Conservation (phyloP, 1,284 basidiomycete species). For the Exobasidium cylindrosporum region DNA sequence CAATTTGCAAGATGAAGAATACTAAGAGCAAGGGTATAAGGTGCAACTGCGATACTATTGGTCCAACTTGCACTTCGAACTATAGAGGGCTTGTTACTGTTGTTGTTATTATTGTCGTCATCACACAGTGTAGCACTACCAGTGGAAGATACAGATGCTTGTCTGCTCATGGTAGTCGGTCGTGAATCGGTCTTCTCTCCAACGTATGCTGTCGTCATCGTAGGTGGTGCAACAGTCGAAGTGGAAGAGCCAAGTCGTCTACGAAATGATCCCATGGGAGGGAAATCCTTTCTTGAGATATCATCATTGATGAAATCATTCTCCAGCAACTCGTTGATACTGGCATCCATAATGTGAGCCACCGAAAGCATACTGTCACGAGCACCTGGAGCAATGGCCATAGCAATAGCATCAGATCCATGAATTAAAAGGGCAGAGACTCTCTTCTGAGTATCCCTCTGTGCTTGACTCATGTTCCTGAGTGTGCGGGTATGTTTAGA, state of each 20-base stretch:
- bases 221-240: not conserved
- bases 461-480: not conserved
- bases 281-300: not conserved
- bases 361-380: not conserved
- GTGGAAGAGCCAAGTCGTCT: not conserved
- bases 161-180: not conserved
- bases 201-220: not conserved
- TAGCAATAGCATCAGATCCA: not conserved
- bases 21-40: not conserved
- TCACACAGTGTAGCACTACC: not conserved
- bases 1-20: not conserved
- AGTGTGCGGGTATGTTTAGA: not conserved
- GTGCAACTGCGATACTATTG: not conserved
- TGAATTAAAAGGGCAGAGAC: not conserved
- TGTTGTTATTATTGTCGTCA: not conserved
- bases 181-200: not conserved
- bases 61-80: not conserved
- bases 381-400: slow-evolving; percentile 7
- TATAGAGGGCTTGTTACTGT: not conserved
- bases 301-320: not conserved
- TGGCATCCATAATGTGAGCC: not conserved
- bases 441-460: not conserved
- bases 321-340: not conserved
- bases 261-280: not conserved
- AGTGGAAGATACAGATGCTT: not conserved